Percentiles rank a stretch among this genome's conserved stretches.
Conservation (phyloP, 164 flowering plant species). For the Nelumbo lutea region DNA sequence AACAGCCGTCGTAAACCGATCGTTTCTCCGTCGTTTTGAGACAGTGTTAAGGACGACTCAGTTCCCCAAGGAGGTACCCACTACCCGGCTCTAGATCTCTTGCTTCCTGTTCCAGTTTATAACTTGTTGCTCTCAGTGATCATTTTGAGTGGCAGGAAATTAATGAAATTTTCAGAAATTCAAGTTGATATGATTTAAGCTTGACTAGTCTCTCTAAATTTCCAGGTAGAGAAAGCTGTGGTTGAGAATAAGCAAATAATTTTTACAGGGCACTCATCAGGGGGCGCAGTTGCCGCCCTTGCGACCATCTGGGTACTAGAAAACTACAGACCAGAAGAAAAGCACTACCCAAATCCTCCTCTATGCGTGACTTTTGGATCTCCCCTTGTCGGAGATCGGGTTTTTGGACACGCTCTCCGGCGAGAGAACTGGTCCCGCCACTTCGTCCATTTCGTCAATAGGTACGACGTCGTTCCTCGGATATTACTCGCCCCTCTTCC, state of each 20-base stretch:
- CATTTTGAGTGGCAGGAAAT: no score
- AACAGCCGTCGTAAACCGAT: conserved; percentile 40
- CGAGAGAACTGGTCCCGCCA: conserved; percentile 63
- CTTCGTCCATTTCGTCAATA: conserved; percentile 54
- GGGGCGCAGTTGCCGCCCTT: conserved; percentile 58
- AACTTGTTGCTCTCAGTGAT: no score
- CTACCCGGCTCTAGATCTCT: no score
- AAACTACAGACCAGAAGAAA: conserved; percentile 13
- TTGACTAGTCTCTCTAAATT: conserved; percentile 1
- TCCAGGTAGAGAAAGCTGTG: conserved; percentile 51
- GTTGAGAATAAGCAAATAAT: conserved; percentile 40
- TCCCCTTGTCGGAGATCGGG: conserved; percentile 55
- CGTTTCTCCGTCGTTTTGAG: conserved; percentile 44
- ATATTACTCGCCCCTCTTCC: conserved; percentile 51
- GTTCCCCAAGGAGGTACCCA: conserved; percentile 41
- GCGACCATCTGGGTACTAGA: conserved; percentile 72
- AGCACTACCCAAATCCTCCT: conserved; percentile 14
- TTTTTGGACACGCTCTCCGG: conserved; percentile 54
- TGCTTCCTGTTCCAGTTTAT: no score
- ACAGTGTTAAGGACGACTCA: conserved; percentile 14
- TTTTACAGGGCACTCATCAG: conserved; percentile 81
- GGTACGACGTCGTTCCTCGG: conserved; percentile 66
- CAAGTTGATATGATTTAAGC: neutral
- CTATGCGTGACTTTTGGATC: conserved; percentile 76
- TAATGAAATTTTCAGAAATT: no score